Evolutionary conservation across 73 alveolate genomes (phyloP).

Genomic region (Blepharisma stoltei): DNA sequence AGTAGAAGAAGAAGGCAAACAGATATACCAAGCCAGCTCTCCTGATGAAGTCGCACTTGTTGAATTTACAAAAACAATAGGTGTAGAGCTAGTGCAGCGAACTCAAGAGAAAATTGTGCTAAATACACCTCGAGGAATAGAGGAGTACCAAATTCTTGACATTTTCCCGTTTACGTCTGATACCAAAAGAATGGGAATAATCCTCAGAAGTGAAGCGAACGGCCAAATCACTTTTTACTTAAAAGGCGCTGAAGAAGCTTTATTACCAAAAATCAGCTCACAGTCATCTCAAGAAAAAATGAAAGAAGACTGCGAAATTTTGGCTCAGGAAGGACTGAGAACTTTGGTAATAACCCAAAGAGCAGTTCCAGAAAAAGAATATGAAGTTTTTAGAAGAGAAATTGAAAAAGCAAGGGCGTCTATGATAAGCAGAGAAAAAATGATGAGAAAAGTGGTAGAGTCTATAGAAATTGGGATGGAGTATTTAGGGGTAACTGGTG

Average conservation of each 20-base stretch:
- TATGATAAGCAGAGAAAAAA: conserved; percentile 70
- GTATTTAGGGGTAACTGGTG: conserved; percentile 90
- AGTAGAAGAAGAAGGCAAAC: conserved; percentile 53
- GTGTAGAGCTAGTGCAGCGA: conserved; percentile 61
- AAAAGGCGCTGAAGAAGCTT: conserved; percentile 96
- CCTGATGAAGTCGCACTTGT: conserved; percentile 95
- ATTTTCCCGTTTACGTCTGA: conserved; percentile 93
- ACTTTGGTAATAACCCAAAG: conserved; percentile 86
- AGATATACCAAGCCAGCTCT: conserved; percentile 76
- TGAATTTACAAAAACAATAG: conserved; percentile 68
- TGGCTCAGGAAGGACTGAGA: conserved; percentile 93
- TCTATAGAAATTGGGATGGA: conserved; percentile 85
- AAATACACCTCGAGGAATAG: conserved; percentile 35
- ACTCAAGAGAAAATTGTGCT: conserved; percentile 35
- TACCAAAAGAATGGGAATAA: conserved; percentile 94
- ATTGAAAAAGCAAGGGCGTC: conserved; percentile 75
- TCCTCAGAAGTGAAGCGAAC: conserved; percentile 60
- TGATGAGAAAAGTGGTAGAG: conserved; percentile 52
- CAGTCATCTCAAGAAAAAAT: conserved; percentile 67
- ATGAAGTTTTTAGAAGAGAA: conserved; percentile 57
- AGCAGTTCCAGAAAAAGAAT: conserved; percentile 61
- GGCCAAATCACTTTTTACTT: conserved; percentile 78
- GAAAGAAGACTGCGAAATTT: conserved; percentile 80
- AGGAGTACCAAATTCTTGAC: conserved; percentile 50
- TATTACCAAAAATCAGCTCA: conserved; percentile 68